Percentiles rank a stretch among this genome's conserved stretches.
These are phyloP conservation scores for Actinomucor elegans DNA, from an alignment of 371 early-diverging fungal genomes.

Conservation along the genomic window DNA sequence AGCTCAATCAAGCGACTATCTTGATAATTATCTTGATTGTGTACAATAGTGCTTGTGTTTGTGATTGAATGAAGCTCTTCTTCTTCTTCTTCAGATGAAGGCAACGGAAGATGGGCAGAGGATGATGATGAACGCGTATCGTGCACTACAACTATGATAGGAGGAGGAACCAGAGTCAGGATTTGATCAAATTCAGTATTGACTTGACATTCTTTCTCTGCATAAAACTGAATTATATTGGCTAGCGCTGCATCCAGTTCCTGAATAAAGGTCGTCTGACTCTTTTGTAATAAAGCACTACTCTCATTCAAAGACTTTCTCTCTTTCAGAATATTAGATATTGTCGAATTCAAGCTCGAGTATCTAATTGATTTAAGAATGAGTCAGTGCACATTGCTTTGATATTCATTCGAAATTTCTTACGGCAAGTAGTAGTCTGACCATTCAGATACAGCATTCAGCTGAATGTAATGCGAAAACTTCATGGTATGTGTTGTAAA, in stretches of 20 bases:
- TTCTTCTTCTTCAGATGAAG: not conserved
- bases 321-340: not conserved
- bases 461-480: constrained; percentile 73
- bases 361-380: not conserved
- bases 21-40: not conserved
- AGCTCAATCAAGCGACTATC: constrained; percentile 48
- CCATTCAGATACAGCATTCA: constrained; percentile 55
- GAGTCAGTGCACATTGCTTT: not conserved
- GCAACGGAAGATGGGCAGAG: not conserved
- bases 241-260: not conserved
- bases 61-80: not conserved
- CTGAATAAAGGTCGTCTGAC: not conserved
- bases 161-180: not conserved
- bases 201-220: constrained; percentile 4
- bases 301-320: constrained; percentile 1
- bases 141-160: not conserved
- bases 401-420: too few relatives aligned
- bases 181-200: constrained; percentile 3
- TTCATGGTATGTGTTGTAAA: not conserved
- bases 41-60: not conserved
- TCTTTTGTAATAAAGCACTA: not conserved
- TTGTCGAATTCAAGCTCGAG: not conserved
- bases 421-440: constrained; percentile 72
- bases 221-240: constrained; percentile 3
- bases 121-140: not conserved